Base-by-base conservation (phyloP, 2,329 filamentous ascomycete genomes). In the Claviceps humidiphila region DNA sequence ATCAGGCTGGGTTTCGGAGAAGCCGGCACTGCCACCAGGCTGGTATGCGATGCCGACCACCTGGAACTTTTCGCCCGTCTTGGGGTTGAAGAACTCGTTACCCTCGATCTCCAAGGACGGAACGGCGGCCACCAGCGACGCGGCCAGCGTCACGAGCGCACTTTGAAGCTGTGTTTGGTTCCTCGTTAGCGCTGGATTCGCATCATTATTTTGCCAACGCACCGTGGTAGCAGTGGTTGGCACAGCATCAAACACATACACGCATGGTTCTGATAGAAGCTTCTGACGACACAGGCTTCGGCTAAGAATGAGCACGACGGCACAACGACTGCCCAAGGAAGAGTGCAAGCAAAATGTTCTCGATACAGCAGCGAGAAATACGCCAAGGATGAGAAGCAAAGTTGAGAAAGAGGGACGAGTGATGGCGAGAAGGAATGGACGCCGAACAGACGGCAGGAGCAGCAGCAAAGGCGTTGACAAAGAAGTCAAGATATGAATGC, bases 11-110 rank as follows among this genome's bases (percentile, higher is more conserved):
- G 68, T 63, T 1, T 60, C 59, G 47, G 82, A 68, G 67, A 81
- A 84, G 47, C 76, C 80, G 45, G 80, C 73, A 55, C 77, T 78
- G 57, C 82, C 82, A 55, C 80, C 82, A 44, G 82, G 82, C 65
- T 85, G 82, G 68, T 85, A 86, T 62, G 81, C 82, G 58, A 82
- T 75, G 59, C 82, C 82, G 49, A 83, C 74, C 55, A 86, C 74
- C 69, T 84, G 78, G 68, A 84, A 84, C 56, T 75, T 75, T 60
- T 79, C 71, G 55, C 78, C 78, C 22, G 73, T 78, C 54, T 68
- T 67, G 43, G 76, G 69, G 66, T 83, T 80, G 65, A 84, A 71
- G 54, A 85, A 82, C 61, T 80, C 70, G 54, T 71, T 72, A 58
- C 78, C 79, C 53, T 77, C 61, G 55, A 82, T 72, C 54, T 74